Evolutionary conservation across 208 protist genomes (phyloP), one percentile per base, ranked within the genome.

Genomic region (Acanthamoeba culbertsoni): DNA sequence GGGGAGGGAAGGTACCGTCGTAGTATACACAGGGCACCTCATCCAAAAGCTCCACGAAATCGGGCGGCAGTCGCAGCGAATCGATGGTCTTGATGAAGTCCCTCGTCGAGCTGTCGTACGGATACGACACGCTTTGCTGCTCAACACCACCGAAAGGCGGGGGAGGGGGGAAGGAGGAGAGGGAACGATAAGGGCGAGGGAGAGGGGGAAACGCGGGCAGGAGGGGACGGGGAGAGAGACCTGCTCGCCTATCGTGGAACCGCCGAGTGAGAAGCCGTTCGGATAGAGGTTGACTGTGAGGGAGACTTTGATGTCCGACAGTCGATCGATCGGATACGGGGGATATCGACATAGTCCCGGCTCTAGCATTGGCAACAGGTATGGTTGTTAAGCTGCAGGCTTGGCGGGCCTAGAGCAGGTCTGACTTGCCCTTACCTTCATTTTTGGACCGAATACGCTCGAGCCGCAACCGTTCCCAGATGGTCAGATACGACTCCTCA

Each of bases 41-140:
- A n/a, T 92, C 86, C 20, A 92, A n/a, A 1, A 92, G 59, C 35
- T 92, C 86, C n/a, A 92, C 62, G 55, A 92, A 92, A 37, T 92
- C 86, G 2, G 86, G 86, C 16, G 86, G 86, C 4, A 92, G 63
- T 0, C 86, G 86, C 2, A 68, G 59, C 12, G 86, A 92, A 45
- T 92, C 86, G 42, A 92, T 92, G 28, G 86, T 92, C 45, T 55
- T 68, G 43, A 92, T 57, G 23, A 92, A 92, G 45, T 92, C 86
- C 33, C 55, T 92, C 20, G 86, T 92, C 42, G 86, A 92, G 63
- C 45, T 92, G 62, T 92, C 86, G 46, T 92, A 77, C 62, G 59
- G 59, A 57, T 92, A 92, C 5, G 86, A 92, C 23, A 92, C 37
- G 86, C 86, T 77, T 43, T 77, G 86, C 62, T 63, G 63, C 7